Conservation (phyloP, 2,329 filamentous ascomycete genomes). For the Fusarium buharicum region DNA sequence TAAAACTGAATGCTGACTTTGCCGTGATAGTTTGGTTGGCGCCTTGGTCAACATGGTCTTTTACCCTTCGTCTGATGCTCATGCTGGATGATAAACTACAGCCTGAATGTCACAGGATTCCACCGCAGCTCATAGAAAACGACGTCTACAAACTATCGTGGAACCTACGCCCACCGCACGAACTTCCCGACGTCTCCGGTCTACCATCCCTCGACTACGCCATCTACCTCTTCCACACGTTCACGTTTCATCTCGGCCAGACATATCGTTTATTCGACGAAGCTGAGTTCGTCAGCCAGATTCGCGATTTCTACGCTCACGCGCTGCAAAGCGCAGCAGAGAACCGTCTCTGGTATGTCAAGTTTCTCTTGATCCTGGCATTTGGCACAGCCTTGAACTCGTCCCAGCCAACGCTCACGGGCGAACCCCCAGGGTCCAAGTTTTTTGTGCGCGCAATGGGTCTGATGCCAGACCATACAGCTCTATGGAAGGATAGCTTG, state of each 20-base stretch:
- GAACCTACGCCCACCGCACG: slow-evolving; percentile 29
- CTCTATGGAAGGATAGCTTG: slow-evolving; percentile 52
- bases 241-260: slow-evolving; percentile 54
- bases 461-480: slow-evolving; percentile 49
- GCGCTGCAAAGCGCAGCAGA: slow-evolving; percentile 33
- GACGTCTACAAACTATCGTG: slow-evolving; percentile 47
- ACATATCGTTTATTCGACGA: slow-evolving; percentile 52
- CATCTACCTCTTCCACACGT: slow-evolving; percentile 49
- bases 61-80: slow-evolving; percentile 48
- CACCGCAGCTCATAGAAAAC: slow-evolving; percentile 40
- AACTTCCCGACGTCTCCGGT: slow-evolving; percentile 46
- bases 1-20: not conserved
- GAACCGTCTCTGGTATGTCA: slow-evolving; percentile 58
- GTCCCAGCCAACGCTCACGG: slow-evolving; percentile 42
- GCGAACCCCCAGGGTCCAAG: slow-evolving; percentile 46
- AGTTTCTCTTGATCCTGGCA: slow-evolving; percentile 62
- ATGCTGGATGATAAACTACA: slow-evolving; percentile 48
- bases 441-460: slow-evolving; percentile 51
- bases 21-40: slow-evolving; percentile 44
- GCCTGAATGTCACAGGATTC: slow-evolving; percentile 34
- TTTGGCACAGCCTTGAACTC: slow-evolving; percentile 46
- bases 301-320: slow-evolving; percentile 42
- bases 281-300: slow-evolving; percentile 43
- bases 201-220: slow-evolving; percentile 51
- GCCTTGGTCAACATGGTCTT: slow-evolving; percentile 51